Conservation (phyloP, 768 basidiomycete genomes). For the Clitopilus hobsonii region DNA sequence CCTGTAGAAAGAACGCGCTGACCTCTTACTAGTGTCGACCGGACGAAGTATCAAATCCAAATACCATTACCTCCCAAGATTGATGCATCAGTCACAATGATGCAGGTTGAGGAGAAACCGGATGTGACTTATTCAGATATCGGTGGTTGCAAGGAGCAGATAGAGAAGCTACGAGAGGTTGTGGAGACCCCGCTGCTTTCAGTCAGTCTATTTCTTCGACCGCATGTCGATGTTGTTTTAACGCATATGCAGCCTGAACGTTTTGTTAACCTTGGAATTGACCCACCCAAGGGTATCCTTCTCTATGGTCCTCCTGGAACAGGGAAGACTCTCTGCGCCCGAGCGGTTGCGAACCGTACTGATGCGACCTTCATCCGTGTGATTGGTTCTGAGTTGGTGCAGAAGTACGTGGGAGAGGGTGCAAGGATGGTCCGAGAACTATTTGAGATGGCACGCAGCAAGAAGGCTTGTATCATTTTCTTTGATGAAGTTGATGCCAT, state of each 20-base stretch:
- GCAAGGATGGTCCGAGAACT: constrained; percentile 98
- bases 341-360: constrained; percentile 97
- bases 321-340: constrained; percentile 98
- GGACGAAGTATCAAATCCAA: constrained; percentile 97
- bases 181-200: constrained; percentile 95
- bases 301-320: constrained; percentile 95
- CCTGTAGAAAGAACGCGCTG: background rate
- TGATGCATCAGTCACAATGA: constrained; percentile 99
- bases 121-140: constrained; percentile 98
- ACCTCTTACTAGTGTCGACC: constrained; percentile 65
- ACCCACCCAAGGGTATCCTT: constrained; percentile 97
- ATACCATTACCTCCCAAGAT: constrained; percentile 98
- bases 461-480: constrained; percentile 99
- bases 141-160: constrained; percentile 99
- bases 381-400: constrained; percentile 98
- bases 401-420: constrained; percentile 99
- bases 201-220: constrained; percentile 42
- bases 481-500: constrained; percentile 99
- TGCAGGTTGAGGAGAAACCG: constrained; percentile 99
- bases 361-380: constrained; percentile 99
- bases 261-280: constrained; percentile 96
- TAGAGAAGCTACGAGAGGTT: constrained; percentile 97
- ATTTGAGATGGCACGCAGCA: constrained; percentile 98
- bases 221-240: constrained; percentile 5
- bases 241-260: constrained; percentile 81